phyloP scores from a whole-genome alignment of 805 yeast genomes.

The Ogataea corticis region DNA sequence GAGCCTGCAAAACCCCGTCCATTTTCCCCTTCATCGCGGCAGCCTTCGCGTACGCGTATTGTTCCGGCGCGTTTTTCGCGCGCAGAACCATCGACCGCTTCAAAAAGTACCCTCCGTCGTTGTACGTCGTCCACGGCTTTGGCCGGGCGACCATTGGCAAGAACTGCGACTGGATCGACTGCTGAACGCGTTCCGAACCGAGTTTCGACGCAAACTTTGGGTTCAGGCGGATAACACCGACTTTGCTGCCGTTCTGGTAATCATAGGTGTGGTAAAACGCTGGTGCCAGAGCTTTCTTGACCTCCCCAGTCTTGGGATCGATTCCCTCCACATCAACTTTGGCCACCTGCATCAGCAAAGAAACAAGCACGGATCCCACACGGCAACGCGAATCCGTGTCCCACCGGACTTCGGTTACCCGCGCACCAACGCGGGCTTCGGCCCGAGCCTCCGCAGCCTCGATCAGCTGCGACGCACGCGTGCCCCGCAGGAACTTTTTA shows the following conservation, averaged over 20 bases:
- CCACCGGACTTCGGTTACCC: slow-evolving; percentile 24
- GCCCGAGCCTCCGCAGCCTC: slow-evolving; percentile 27
- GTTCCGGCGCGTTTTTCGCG: slow-evolving; percentile 84
- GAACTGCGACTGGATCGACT: slow-evolving; percentile 73
- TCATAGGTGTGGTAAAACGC: slow-evolving; percentile 91
- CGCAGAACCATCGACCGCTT: slow-evolving; percentile 67
- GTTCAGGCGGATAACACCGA: slow-evolving; percentile 82
- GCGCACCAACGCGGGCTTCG: slow-evolving; percentile 20
- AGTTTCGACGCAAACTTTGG: slow-evolving; percentile 63
- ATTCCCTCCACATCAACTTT: slow-evolving; percentile 74
- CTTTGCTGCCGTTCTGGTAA: slow-evolving; percentile 70
- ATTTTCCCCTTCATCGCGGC: slow-evolving; percentile 72
- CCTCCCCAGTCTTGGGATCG: slow-evolving; percentile 75
- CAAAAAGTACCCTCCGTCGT: slow-evolving; percentile 81
- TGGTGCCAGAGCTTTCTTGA: slow-evolving; percentile 74
- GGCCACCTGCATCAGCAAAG: slow-evolving; percentile 78
- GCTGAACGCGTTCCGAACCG: slow-evolving; percentile 62
- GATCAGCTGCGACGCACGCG: slow-evolving; percentile 30
- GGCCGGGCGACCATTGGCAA: slow-evolving; percentile 93
- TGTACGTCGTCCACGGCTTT: slow-evolving; percentile 80
- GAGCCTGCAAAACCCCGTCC: slow-evolving; percentile 70
- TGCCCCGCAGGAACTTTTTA: slow-evolving; percentile 39
- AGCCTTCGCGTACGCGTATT: slow-evolving; percentile 81
- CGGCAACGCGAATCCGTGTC: slow-evolving; percentile 49
- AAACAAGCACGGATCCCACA: slow-evolving; percentile 77